Conservation (phyloP, 1,284 basidiomycete species). For the Moesziomyces antarcticus region DNA sequence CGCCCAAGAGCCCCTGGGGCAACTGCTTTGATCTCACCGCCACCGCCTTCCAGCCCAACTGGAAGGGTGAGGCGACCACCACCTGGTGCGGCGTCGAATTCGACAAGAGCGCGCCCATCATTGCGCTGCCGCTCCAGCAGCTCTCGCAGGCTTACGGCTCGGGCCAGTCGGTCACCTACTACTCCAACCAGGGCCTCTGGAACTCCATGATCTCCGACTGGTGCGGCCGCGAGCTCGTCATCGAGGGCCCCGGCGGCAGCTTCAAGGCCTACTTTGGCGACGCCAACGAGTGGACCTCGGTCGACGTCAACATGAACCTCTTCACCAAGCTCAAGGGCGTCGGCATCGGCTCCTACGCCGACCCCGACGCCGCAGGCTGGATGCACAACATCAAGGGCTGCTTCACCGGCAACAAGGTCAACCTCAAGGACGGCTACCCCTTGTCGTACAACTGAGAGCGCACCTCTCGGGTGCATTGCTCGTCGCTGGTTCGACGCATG, state of each 20-base stretch:
- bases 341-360: slow-evolving; percentile 9
- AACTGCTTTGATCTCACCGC: slow-evolving; percentile 48
- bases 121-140: slow-evolving; percentile 39
- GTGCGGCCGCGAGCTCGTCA: slow-evolving; percentile 41
- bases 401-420: slow-evolving; percentile 37
- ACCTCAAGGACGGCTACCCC: slow-evolving; percentile 34
- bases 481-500: slow-evolving; percentile 15
- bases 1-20: slow-evolving; percentile 46
- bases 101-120: slow-evolving; percentile 40
- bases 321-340: slow-evolving; percentile 46
- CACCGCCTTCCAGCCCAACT: slow-evolving; percentile 45
- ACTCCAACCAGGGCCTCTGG: slow-evolving; percentile 41
- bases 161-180: slow-evolving; percentile 32
- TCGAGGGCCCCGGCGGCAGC: slow-evolving; percentile 34
- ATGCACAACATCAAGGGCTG: slow-evolving; percentile 40
- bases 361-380: slow-evolving; percentile 41
- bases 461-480: no score
- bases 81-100: slow-evolving; percentile 50
- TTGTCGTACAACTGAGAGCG: slow-evolving; percentile 22
- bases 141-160: slow-evolving; percentile 40
- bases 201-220: slow-evolving; percentile 34
- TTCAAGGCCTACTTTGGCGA: slow-evolving; percentile 50
- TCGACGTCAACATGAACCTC: slow-evolving; percentile 46
- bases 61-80: slow-evolving; percentile 50
- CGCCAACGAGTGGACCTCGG: slow-evolving; percentile 45